Percentiles rank a stretch among this genome's conserved stretches.
Conservation (phyloP, 345 rosid genomes). For the Cochlearia excelsa region DNA sequence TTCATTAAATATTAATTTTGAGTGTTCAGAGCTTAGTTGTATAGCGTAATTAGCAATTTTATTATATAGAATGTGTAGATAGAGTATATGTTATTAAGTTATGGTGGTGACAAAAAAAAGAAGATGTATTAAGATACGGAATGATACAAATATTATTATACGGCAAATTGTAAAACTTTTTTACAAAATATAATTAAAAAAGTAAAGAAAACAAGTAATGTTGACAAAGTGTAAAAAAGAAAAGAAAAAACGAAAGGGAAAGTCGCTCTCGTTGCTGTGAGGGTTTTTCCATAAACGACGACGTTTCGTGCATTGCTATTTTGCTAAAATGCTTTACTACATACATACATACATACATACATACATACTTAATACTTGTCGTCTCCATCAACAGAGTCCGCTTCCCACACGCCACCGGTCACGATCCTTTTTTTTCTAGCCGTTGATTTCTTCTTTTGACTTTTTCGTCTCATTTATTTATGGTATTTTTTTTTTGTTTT, state of each 20-base stretch:
- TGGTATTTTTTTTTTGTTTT: too few relatives aligned
- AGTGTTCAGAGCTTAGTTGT: too few relatives aligned
- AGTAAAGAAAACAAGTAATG: too few relatives aligned
- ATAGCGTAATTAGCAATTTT: too few relatives aligned
- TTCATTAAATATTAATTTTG: too few relatives aligned
- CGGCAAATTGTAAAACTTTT: too few relatives aligned
- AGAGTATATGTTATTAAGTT: too few relatives aligned
- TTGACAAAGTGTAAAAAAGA: background rate
- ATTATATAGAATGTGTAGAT: too few relatives aligned
- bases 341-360: too few relatives aligned
- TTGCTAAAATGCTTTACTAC: background rate
- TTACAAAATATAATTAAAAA: background rate
- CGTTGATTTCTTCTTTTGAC: conserved; percentile 26
- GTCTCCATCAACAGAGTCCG: conserved; percentile 25
- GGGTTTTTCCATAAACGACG: conserved; percentile 28
- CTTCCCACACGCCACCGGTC: conserved; percentile 36
- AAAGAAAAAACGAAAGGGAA: conserved; percentile 8
- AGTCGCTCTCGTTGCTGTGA: conserved; percentile 28
- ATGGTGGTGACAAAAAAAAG: too few relatives aligned
- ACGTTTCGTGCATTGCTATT: conserved; percentile 23
- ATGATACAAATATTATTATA: too few relatives aligned
- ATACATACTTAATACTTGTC: background rate
- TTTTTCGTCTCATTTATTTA: conserved; percentile 8
- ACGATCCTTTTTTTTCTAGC: conserved; percentile 26
- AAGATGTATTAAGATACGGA: too few relatives aligned